These are phyloP conservation scores for Kuraishia ogatae DNA, from an alignment of 805 yeast genomes.

Conservation along the genomic window DNA sequence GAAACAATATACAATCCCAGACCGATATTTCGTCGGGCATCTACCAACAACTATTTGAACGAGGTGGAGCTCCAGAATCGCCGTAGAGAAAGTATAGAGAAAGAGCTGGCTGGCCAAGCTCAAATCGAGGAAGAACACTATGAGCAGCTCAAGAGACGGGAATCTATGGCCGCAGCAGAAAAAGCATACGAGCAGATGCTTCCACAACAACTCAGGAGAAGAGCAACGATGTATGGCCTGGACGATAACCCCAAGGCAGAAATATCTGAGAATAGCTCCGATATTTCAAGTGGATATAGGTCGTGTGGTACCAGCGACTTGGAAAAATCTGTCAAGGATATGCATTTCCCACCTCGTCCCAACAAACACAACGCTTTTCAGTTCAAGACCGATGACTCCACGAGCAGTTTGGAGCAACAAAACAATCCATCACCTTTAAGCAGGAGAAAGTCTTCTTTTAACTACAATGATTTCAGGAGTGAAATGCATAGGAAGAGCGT, in stretches of 20 bases:
- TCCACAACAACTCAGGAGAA: constrained; percentile 14
- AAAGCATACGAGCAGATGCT: constrained; percentile 13
- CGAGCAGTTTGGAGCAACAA: not conserved
- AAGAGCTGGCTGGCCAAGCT: not conserved
- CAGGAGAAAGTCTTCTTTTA: constrained; percentile 8
- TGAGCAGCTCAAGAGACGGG: constrained; percentile 7
- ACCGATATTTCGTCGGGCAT: constrained; percentile 4
- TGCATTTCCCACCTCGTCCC: not conserved
- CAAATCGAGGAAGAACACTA: constrained; percentile 1
- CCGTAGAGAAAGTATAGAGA: not conserved
- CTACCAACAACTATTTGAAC: constrained; percentile 13
- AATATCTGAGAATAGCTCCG: not conserved
- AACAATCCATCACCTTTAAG: not conserved
- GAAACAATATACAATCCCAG: constrained; percentile 7
- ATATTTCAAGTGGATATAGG: not conserved
- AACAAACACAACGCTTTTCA: constrained; percentile 6
- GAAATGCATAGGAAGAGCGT: constrained; percentile 16
- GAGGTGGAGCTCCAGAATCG: constrained; percentile 13
- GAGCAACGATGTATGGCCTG: not conserved
- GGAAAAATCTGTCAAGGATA: not conserved
- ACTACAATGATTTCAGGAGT: constrained; percentile 16
- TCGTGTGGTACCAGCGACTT: not conserved
- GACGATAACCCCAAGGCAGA: not conserved
- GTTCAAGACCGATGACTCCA: constrained; percentile 5
- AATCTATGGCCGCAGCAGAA: constrained; percentile 10